Evolutionary conservation across 345 rosid species (phyloP).

Genomic region (Angophora floribunda): DNA sequence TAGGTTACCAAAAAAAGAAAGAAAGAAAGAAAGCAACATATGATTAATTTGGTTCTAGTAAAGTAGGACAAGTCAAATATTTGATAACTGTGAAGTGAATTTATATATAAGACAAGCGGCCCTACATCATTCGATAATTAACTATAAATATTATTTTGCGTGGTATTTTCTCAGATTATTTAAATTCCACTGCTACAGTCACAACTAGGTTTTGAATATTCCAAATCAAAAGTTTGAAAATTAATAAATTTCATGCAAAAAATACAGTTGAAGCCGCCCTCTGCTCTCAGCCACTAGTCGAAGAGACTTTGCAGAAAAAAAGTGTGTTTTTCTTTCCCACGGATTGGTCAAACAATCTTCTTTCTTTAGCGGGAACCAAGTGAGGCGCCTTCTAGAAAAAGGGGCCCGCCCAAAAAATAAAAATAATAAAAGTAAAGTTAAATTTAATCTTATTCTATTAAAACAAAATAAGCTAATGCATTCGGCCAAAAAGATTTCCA

Average conservation of each 20-base stretch:
- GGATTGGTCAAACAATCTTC: not conserved
- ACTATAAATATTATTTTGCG: not conserved
- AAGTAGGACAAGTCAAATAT: not conserved
- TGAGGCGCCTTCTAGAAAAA: not conserved
- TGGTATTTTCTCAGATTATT: not conserved
- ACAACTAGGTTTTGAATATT: accelerated
- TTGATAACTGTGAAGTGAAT: not conserved
- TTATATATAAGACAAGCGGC: not conserved
- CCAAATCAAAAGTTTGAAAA: not conserved
- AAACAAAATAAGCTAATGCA: not conserved
- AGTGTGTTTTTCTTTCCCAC: not conserved
- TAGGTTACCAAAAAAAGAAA: not conserved
- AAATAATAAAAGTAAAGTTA: not conserved
- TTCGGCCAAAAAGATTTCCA: not conserved
- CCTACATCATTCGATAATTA: not conserved
- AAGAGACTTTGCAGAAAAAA: not conserved
- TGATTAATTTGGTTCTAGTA: not conserved
- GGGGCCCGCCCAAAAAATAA: not conserved
- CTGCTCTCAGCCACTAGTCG: not conserved
- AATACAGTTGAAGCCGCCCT: not conserved
- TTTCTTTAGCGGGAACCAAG: not conserved
- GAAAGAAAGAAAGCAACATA: not conserved
- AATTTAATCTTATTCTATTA: not conserved
- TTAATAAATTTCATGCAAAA: not conserved
- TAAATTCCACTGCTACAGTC: not conserved